These are phyloP conservation scores for Aquanectria penicillioides DNA, from an alignment of 2,329 filamentous ascomycete genomes.

Conservation along the genomic window DNA sequence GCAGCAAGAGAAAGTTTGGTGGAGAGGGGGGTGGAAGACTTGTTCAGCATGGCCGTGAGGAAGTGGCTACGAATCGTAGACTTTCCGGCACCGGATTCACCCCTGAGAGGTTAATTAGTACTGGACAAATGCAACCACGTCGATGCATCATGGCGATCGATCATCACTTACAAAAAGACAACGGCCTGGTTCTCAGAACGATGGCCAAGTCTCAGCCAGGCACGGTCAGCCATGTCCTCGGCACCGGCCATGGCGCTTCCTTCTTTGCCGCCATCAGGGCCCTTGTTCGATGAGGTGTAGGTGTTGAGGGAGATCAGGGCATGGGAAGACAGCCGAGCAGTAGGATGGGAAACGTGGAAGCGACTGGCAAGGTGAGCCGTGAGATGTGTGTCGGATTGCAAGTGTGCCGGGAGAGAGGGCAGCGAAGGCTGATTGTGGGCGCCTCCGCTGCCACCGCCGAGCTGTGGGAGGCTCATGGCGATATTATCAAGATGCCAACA, in stretches of 20 bases:
- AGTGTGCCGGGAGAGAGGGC: conserved; percentile 85
- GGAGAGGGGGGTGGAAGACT: conserved; percentile 91
- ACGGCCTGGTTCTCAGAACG: conserved; percentile 94
- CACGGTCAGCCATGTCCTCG: conserved; percentile 88
- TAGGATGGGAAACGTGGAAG: conserved; percentile 91
- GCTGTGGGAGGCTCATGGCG: conserved; percentile 67
- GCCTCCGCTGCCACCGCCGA: conserved; percentile 62
- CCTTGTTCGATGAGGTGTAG: conserved; percentile 88
- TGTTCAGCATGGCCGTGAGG: conserved; percentile 84
- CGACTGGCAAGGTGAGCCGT: conserved; percentile 86
- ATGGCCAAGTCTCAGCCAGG: conserved; percentile 85
- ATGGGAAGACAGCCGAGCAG: conserved; percentile 89
- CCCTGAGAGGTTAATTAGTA: conserved; percentile 63
- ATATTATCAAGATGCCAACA: conserved; percentile 58
- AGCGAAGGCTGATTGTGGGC: conserved; percentile 86
- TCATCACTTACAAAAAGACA: conserved; percentile 89
- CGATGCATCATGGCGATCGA: background rate
- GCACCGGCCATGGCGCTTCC: conserved; percentile 93
- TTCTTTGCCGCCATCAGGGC: conserved; percentile 88
- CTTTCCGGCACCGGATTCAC: conserved; percentile 96
- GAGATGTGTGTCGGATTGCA: conserved; percentile 80
- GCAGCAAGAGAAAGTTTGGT: conserved; percentile 92
- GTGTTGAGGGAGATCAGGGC: conserved; percentile 94
- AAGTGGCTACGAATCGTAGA: conserved; percentile 93
- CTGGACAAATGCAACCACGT: conserved; percentile 2